Conservation (phyloP, 257 asterid species). For the Linderniella brevidens region DNA sequence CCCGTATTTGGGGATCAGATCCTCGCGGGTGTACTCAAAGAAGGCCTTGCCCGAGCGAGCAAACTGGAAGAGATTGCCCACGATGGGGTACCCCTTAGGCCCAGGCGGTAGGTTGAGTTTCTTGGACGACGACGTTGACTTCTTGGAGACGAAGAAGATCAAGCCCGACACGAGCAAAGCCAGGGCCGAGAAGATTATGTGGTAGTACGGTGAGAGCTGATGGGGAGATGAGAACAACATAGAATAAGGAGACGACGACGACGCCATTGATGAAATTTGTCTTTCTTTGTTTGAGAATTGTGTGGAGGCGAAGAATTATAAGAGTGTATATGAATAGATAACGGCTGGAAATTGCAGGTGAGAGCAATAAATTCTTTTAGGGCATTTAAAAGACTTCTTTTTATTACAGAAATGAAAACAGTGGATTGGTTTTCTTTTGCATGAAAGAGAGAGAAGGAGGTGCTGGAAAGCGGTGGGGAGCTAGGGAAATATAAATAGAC, state of each 20-base stretch:
- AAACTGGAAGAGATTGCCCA: no score
- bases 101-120: constrained; percentile 70
- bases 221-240: no score
- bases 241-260: background rate
- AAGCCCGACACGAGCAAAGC: constrained; percentile 23
- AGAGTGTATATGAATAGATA: constrained; percentile 11
- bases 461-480: no score
- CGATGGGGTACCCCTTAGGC: constrained; percentile 36
- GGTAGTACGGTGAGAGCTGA: constrained; percentile 32
- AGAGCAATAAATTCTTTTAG: constrained; percentile 11
- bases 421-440: no score
- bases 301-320: background rate
- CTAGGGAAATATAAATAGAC: no score
- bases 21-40: constrained; percentile 45
- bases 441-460: no score
- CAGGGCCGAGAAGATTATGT: constrained; percentile 46
- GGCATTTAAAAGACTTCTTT: no score
- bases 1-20: constrained; percentile 43
- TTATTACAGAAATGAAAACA: no score
- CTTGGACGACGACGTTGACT: constrained; percentile 21
- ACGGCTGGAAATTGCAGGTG: constrained; percentile 32
- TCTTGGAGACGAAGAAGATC: constrained; percentile 17
- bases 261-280: constrained; percentile 19
- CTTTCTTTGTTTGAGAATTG: no score
- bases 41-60: constrained; percentile 36